Evolutionary conservation across 176 grass and related monocot species (phyloP).

Genomic region (Stipa capillata): DNA sequence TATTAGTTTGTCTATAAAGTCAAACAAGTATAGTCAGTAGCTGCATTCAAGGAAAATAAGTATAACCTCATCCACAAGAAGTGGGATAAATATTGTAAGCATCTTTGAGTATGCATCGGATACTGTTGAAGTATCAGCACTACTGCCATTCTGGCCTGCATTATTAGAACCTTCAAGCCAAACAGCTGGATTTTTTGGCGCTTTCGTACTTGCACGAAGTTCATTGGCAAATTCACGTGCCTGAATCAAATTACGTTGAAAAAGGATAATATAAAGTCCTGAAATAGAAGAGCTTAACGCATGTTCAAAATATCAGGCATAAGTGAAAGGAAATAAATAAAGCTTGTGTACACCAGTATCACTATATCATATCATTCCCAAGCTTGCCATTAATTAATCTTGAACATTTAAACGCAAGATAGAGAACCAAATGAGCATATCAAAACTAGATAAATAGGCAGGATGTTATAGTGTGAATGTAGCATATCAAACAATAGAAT

Average conservation of each 20-base stretch:
- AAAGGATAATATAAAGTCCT: neutral
- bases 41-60: neutral
- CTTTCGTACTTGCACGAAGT: slow-evolving; percentile 91
- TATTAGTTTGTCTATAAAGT: slow-evolving; percentile 2
- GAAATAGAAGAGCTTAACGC: neutral
- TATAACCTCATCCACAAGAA: slow-evolving; percentile 93
- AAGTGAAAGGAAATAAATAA: neutral
- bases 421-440: neutral
- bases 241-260: slow-evolving; percentile 35
- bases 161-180: slow-evolving; percentile 82
- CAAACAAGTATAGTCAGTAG: neutral
- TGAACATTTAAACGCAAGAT: neutral
- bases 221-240: slow-evolving; percentile 98
- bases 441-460: slow-evolving; percentile 2
- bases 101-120: slow-evolving; percentile 99
- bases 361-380: neutral
- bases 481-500: neutral
- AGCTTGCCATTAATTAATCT: neutral
- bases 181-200: slow-evolving; percentile 71
- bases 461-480: neutral
- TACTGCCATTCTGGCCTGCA: slow-evolving; percentile 49
- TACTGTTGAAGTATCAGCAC: slow-evolving; percentile 77
- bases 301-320: neutral
- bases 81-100: slow-evolving; percentile 98
- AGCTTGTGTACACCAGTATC: neutral